phyloP scores from a whole-genome alignment of 345 rosid species.

The Eucalyptus decipiens region DNA sequence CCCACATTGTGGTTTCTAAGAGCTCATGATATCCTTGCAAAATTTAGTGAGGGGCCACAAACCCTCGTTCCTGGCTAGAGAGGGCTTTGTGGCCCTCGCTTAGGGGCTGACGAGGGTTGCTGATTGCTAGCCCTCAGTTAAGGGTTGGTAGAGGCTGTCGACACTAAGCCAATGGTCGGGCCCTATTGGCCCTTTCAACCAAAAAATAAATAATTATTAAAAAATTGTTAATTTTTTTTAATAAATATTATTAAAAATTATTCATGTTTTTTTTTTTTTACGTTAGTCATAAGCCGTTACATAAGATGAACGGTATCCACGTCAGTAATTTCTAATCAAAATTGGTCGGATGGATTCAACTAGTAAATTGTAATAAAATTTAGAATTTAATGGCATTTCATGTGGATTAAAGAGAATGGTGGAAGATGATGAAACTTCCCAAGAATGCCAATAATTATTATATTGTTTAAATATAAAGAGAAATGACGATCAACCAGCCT shows the following conservation, averaged over 20 bases:
- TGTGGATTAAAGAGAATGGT: neutral
- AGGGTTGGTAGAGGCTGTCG: fast-evolving
- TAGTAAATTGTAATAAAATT: no score
- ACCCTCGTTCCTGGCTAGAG: fast-evolving
- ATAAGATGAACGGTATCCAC: fast-evolving
- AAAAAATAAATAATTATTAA: no score
- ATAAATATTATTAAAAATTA: no score
- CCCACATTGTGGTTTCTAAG: neutral
- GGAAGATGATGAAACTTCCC: neutral
- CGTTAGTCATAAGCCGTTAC: fast-evolving
- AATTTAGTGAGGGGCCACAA: neutral
- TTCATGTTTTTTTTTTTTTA: fast-evolving
- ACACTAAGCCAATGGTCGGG: neutral
- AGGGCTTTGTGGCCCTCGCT: neutral
- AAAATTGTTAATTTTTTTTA: no score
- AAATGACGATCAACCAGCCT: neutral
- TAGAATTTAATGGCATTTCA: neutral
- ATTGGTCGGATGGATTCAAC: fast-evolving
- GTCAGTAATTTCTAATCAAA: fast-evolving
- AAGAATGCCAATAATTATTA: neutral
- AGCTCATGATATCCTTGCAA: neutral
- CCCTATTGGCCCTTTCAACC: fast-evolving
- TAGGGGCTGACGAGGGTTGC: no score
- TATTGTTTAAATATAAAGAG: neutral
- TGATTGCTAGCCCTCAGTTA: no score